Percentiles rank a stretch among this genome's conserved stretches.
Conservation (phyloP, 169 alveolate genomes). For the Cryptosporidium sp. region DNA sequence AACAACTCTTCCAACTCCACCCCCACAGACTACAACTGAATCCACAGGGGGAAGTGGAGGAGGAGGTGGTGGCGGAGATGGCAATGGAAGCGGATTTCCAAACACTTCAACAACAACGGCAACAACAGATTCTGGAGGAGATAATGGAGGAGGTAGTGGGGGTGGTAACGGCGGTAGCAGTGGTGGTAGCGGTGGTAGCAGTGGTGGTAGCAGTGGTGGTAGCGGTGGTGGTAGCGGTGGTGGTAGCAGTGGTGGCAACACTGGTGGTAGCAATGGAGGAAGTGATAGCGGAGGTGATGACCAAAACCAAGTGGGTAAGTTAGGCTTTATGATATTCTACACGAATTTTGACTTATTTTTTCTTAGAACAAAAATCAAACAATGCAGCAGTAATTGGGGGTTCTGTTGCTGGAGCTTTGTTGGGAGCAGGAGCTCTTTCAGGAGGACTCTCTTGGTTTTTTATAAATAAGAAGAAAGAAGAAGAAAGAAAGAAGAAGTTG, state of each 20-base stretch:
- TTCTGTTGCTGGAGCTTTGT: conserved; percentile 42
- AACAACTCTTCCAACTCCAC: conserved; percentile 21
- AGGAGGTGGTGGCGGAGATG: conserved; percentile 33
- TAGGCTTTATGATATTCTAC: not conserved
- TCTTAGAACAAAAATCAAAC: not conserved
- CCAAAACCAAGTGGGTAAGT: conserved; percentile 30
- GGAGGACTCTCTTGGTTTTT: conserved; percentile 70
- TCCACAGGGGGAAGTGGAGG: not conserved
- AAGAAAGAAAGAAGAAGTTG: conserved; percentile 45
- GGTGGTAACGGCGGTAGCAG: not conserved
- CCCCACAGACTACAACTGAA: conserved; percentile 15
- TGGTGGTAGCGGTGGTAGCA: not conserved
- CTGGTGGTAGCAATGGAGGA: no score
- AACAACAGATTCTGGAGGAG: not conserved
- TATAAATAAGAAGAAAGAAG: conserved; percentile 28
- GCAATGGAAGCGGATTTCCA: conserved; percentile 32
- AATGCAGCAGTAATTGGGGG: conserved; percentile 49
- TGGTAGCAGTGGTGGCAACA: no score
- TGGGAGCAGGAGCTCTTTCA: conserved; percentile 52
- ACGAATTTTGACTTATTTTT: not conserved
- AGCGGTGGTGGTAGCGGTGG: conserved; percentile 6
- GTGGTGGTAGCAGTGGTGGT: conserved; percentile 1
- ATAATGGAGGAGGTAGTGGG: conserved; percentile 3
- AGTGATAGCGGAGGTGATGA: not conserved
- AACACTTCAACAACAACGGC: conserved; percentile 25